phyloP scores from a whole-genome alignment of 2,329 filamentous ascomycete genomes.

The Thermothelomyces thermophilus region DNA sequence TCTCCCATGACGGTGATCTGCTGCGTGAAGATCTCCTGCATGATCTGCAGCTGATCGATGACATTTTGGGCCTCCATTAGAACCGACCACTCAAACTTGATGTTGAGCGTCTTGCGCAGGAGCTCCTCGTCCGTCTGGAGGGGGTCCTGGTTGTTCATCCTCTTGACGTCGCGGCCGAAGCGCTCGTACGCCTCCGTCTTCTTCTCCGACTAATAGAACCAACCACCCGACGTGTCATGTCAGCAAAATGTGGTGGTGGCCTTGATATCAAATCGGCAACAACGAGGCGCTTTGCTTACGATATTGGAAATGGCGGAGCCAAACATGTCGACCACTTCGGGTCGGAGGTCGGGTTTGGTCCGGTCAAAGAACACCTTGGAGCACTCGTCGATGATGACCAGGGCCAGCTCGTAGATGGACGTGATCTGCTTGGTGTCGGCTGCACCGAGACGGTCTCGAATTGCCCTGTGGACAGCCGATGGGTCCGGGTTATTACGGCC shows the following conservation, averaged over 20 bases:
- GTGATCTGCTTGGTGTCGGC: constrained; percentile 16
- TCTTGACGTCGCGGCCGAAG: constrained; percentile 22
- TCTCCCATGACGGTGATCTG: constrained; percentile 23
- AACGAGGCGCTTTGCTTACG: constrained; percentile 9
- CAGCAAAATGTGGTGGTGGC: no score
- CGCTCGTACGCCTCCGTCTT: constrained; percentile 22
- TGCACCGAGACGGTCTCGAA: constrained; percentile 24
- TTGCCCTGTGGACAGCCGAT: constrained; percentile 32
- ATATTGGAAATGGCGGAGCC: constrained; percentile 27
- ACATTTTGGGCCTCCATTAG: constrained; percentile 22
- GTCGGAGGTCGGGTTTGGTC: constrained; percentile 28
- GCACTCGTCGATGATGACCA: constrained; percentile 33
- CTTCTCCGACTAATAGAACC: constrained; percentile 19
- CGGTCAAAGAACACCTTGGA: constrained; percentile 33
- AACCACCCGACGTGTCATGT: no score
- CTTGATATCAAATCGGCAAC: no score
- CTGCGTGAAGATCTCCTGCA: constrained; percentile 23
- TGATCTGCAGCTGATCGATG: constrained; percentile 23
- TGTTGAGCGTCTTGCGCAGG: constrained; percentile 21
- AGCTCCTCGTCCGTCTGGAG: constrained; percentile 20
- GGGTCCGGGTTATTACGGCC: constrained; percentile 33
- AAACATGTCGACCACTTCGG: constrained; percentile 31
- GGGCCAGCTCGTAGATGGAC: constrained; percentile 24
- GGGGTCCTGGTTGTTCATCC: constrained; percentile 22
- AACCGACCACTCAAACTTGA: constrained; percentile 23